Evolutionary conservation across 2,329 filamentous ascomycete genomes (phyloP), one percentile per base, ranked within the genome.

Genomic region (Phoma sp.): DNA sequence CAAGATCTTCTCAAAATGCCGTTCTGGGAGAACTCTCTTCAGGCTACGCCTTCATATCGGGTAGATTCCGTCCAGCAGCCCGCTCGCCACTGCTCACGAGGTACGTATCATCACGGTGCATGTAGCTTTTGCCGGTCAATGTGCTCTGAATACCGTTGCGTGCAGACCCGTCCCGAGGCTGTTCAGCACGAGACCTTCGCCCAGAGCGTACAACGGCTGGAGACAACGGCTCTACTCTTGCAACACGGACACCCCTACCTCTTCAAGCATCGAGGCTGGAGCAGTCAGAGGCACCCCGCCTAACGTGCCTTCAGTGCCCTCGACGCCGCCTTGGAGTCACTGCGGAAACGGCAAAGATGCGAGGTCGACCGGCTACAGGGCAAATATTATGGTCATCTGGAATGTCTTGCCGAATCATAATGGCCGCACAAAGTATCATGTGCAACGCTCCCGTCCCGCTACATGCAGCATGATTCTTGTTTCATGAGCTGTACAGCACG

Each of bases 401-500:
- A 58, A 50, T 13, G 39, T 19, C 44, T 37, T 45, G 62, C 65
- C 71, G 67, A 75, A 75, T 74, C 72, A 70, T 62, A 52, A 13
- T 55, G 57, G 60, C 65, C 47, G 63, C 67, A 69, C 67, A 60
- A 57, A 36, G 56, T 58, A 71, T 75, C 73, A 74, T 71, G 72
- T 74, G 73, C 71, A 52, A 72, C 72, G 44, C 46, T 52, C 58
- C 51, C 55, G 50, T 55, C 58, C 61, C 51, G 56, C 62, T 62
- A 43, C 48, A 67, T 66, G 65, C 70, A 59, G 68, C 69, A 62
- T 74, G 68, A 74, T 69, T 59, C 65, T 56, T 68, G 70, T 74
- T 74, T 75, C 72, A 73, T 74, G 71, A 67, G 70, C 72, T 75
- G 72, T 74, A 74, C 73, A 74, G 65, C 63, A 64, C 64, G 62